Evolutionary conservation across 2,329 filamentous ascomycete genomes (phyloP), one percentile per base, ranked within the genome.

Genomic region (Gyromitra esculenta): DNA sequence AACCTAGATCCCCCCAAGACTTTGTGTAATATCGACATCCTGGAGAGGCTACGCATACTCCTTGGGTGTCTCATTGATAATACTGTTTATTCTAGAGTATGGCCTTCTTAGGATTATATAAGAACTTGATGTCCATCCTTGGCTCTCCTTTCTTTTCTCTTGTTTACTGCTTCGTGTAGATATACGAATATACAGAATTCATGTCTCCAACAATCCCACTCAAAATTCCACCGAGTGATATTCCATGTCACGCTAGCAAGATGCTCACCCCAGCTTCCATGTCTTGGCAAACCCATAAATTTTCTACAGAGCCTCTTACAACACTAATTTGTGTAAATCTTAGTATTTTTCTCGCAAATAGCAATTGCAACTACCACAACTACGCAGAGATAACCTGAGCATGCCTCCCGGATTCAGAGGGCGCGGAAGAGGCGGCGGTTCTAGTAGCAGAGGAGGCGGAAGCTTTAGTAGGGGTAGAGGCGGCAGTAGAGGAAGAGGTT

Each of bases 41-140:
- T 82, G 11, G 81, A 1, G 77, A 37, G 18, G 68, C 75, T 21
- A 66, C 80, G 18, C 5, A 45, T 8, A 54, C 56, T 13, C 80
- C 18, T 21, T 21, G 18, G 25, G 4, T 31, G 25, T 31, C 25
- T 31, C 4, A 31, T 31, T 31, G 25, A 31, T 31, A 31, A 31
- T 31, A 31, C 2, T 31, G 4, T 31, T 31, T 31, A 31, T 31
- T 2, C 25, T 31, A 31, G 4, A 31, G 4, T 31, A 31, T 31
- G 25, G 4, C 25, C 25, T 31, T 31, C 25, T 31, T 31, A 4
- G 2, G 25, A 4, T 31, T 31, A 31, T 31, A 31, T 31, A 31
- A 31, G 25, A 3, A 31, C 25, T 31, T 31, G 4, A 31, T 31
- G 2, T 31, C 2, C 25, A 4, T 31, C 25, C 4, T 31, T 31